A percentile compares a stretch with the other conserved stretches of the same genome.
Evolutionary conservation across 2,329 filamentous ascomycete genomes (phyloP).

Genomic region (Juglanconis juglandina): DNA sequence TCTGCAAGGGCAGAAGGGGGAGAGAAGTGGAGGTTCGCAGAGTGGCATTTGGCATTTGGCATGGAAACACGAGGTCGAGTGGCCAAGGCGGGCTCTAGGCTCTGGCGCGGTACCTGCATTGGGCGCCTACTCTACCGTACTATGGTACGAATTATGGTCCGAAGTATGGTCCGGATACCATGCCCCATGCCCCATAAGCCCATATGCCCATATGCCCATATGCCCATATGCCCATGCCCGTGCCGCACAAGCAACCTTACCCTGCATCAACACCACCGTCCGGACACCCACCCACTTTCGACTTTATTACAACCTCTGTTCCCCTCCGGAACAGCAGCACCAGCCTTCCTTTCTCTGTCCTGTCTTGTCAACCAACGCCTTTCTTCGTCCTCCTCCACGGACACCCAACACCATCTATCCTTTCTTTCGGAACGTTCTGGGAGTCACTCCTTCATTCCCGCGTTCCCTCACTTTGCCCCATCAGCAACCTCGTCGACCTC

Average conservation of each 20-base stretch:
- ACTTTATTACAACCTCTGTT: no score
- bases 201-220: background rate
- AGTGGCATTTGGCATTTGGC: background rate
- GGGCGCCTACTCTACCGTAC: background rate
- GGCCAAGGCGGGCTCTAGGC: background rate
- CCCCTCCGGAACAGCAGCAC: no score
- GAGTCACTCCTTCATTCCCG: slow-evolving; percentile 8
- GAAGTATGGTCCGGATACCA: background rate
- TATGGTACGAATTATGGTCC: background rate
- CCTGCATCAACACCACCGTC: no score
- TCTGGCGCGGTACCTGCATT: slow-evolving; percentile 2
- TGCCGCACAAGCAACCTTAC: no score
- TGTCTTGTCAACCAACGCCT: background rate
- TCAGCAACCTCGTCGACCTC: background rate
- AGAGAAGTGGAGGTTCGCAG: background rate
- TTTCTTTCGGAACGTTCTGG: slow-evolving; percentile 7
- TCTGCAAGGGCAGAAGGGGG: background rate
- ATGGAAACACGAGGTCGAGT: background rate
- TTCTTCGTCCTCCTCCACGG: background rate
- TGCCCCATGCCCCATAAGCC: background rate
- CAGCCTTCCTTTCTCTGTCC: no score
- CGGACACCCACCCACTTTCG: no score
- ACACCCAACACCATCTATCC: background rate
- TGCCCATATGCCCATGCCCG: no score
- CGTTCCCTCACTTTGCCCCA: background rate